Conservation (phyloP, 202 grass and related monocot species). For the Panicum hallii region DNA sequence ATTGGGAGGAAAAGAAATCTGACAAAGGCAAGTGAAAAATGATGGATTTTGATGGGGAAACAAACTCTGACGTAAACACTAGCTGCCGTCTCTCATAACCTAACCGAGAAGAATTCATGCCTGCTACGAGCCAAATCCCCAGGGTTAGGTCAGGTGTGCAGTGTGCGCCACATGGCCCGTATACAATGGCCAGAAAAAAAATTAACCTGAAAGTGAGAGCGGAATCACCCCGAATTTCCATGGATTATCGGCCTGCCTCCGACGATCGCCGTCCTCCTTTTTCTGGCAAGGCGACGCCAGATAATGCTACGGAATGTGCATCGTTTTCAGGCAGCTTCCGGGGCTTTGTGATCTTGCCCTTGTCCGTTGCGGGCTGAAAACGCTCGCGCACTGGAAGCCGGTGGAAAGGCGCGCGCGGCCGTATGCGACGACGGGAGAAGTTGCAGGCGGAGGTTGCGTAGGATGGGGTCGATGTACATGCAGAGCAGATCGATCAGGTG, state of each 20-base stretch:
- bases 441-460: constrained; percentile 30
- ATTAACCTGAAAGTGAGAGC: constrained; percentile 31
- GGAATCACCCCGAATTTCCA: constrained; percentile 40
- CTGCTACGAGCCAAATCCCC: not conserved
- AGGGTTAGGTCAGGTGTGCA: constrained; percentile 33
- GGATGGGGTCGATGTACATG: not conserved
- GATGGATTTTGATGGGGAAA: not conserved
- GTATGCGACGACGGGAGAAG: not conserved
- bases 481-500: not conserved
- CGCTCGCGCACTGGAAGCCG: constrained; percentile 26
- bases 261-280: not conserved
- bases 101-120: not conserved
- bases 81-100: not conserved
- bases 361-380: constrained; percentile 49
- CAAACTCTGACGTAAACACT: constrained; percentile 18
- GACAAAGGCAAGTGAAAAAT: not conserved
- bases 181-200: not conserved
- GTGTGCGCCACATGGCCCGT: constrained; percentile 1
- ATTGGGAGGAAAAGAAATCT: not conserved
- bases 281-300: constrained; percentile 10
- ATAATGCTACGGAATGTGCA: constrained; percentile 23
- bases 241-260: not conserved
- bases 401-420: not conserved
- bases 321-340: constrained; percentile 27
- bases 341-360: constrained; percentile 2